Conservation (phyloP, 148 eudicot genomes). For the Cornus controversa region DNA sequence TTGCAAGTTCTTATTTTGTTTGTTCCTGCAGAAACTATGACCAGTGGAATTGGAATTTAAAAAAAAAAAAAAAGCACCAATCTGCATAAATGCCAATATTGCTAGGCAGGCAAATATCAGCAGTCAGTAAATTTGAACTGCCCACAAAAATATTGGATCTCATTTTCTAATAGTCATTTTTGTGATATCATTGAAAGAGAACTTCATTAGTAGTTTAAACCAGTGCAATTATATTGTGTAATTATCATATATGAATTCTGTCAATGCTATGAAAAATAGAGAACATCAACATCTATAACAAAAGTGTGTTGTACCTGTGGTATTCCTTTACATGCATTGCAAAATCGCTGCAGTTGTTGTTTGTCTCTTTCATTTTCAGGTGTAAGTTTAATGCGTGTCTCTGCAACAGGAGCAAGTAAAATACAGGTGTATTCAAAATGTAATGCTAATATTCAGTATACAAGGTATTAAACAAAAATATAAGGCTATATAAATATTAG, state of each 20-base stretch:
- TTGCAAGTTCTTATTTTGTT: neutral
- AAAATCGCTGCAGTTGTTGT: slow-evolving; percentile 69
- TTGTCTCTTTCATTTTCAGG: slow-evolving; percentile 52
- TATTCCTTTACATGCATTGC: slow-evolving; percentile 97
- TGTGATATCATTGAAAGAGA: no score
- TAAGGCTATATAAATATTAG: no score
- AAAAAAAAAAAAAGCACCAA: neutral
- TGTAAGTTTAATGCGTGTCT: slow-evolving; percentile 68
- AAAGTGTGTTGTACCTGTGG: slow-evolving; percentile 74
- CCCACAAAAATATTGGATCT: neutral
- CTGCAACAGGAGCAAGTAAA: slow-evolving; percentile 37
- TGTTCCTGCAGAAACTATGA: neutral
- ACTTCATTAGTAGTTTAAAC: neutral
- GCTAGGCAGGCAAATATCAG: neutral
- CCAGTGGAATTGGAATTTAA: neutral
- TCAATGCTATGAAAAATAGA: no score
- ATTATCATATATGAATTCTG: no score
- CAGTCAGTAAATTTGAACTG: neutral
- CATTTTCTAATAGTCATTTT: neutral
- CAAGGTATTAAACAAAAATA: neutral
- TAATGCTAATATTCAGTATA: neutral
- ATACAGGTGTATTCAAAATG: neutral
- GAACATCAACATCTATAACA: neutral
- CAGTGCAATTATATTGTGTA: neutral
- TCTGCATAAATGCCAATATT: neutral